Evolutionary conservation across 176 grass and related monocot genomes (phyloP), one percentile per base, ranked within the genome.

Genomic region (Oryza australiensis): DNA sequence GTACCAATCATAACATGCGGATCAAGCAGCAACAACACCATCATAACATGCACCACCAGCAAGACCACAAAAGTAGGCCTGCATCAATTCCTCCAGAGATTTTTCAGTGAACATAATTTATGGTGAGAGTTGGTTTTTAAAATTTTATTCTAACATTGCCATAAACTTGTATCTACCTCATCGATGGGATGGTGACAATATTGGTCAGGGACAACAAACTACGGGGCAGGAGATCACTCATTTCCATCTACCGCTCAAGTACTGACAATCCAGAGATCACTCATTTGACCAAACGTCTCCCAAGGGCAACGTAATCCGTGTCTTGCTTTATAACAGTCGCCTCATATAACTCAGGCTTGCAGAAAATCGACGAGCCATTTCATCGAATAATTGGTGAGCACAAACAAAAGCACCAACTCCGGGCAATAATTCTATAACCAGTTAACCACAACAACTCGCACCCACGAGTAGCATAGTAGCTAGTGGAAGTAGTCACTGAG

Each of bases 321-420:
- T 11, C 5, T 5, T 38, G 0, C 12, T 41, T 20, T 5, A 22
- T 22, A 83, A 62, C 23, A 45, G 30, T 53, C 0, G 26, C n/a
- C 16, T 11, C 68, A 30, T 48, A 68, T 27, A 15, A 81, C 14
- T 34, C 0, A 51, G 12, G 0, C 5, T 22, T 14, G 5, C 14
- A 72, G 32, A 68, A 27, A 26, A 64, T 14, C 30, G 6, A 0
- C 14, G 10, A 66, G 4, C 4, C 83, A 86, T 89, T 86, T 66
- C 73, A 43, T 82, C 77, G 43, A 89, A 43, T 72, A 72, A 7
- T 12, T 72, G 27, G 59, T 1, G 35, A 67, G 73, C 59, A 60
- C 34, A 8, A 23, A 71, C 70, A 62, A 13, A 35, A 53, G 5
- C 5, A 64, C 48, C 40, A 28, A 62, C 12, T 53, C 49, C 16